Percentiles rank a stretch among this genome's conserved stretches.
phyloP scores from a whole-genome alignment of 805 yeast genomes.

The Ogataea siamensis region DNA sequence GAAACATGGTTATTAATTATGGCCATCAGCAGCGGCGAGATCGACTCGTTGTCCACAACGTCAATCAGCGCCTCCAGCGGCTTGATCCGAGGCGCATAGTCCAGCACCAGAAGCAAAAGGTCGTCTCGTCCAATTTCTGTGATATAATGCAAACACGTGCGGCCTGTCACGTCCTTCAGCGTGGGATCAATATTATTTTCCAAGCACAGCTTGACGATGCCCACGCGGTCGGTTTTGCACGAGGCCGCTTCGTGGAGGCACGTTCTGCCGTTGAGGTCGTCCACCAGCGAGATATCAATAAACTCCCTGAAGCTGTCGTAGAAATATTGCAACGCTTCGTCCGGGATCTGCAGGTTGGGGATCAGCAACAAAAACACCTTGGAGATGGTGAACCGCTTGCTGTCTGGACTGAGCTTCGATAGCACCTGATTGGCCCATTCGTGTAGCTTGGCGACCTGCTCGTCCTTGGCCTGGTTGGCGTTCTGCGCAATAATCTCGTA shows the following conservation, averaged over 20 bases:
- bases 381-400: constrained; percentile 51
- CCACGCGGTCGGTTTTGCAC: constrained; percentile 27
- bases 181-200: constrained; percentile 27
- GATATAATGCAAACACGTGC: constrained; percentile 86
- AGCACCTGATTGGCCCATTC: constrained; percentile 45
- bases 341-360: constrained; percentile 61
- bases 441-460: constrained; percentile 28
- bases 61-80: constrained; percentile 39
- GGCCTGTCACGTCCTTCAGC: constrained; percentile 63
- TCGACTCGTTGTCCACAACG: constrained; percentile 65
- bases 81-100: constrained; percentile 28
- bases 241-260: constrained; percentile 68
- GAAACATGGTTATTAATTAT: constrained; percentile 64
- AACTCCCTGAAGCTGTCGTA: constrained; percentile 47
- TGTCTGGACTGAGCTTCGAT: constrained; percentile 39
- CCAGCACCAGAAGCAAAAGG: constrained; percentile 37
- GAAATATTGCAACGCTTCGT: constrained; percentile 51
- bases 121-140: constrained; percentile 55
- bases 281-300: constrained; percentile 62
- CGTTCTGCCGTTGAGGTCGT: constrained; percentile 71
- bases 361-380: constrained; percentile 72
- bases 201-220: constrained; percentile 29
- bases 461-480: constrained; percentile 38
- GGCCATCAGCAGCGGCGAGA: constrained; percentile 80
- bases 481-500: constrained; percentile 36